Conservation (phyloP, 2,329 filamentous ascomycete species). For the Paraphoma sp. region DNA sequence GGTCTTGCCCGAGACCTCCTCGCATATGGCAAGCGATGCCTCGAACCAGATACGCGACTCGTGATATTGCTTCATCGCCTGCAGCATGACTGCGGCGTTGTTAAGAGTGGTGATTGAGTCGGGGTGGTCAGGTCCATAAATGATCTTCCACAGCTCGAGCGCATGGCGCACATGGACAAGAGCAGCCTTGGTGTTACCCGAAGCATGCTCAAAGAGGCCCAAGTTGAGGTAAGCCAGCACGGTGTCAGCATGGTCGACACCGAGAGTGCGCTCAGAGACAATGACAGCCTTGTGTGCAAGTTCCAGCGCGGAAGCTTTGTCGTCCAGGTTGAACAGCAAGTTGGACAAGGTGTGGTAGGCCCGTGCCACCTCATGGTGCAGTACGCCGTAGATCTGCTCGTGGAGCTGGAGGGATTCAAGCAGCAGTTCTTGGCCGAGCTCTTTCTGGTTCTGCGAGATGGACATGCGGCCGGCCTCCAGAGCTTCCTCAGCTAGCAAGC, state of each 20-base stretch:
- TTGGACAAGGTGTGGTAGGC: conserved; percentile 96
- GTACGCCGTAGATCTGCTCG: conserved; percentile 97
- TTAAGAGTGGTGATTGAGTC: conserved; percentile 99
- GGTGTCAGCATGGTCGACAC: conserved; percentile 92
- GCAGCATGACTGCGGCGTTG: conserved; percentile 98
- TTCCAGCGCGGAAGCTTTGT: conserved; percentile 95
- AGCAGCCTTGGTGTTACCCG: conserved; percentile 87
- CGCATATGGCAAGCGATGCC: conserved; percentile 85
- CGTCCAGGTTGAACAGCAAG: conserved; percentile 96
- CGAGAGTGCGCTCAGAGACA: conserved; percentile 91
- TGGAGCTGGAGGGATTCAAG: conserved; percentile 95
- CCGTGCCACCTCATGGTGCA: conserved; percentile 94
- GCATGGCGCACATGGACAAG: conserved; percentile 90
- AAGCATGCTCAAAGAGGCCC: conserved; percentile 90
- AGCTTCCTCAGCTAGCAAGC: conserved; percentile 90
- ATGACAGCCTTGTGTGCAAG: conserved; percentile 96
- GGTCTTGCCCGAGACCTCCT: conserved; percentile 85
- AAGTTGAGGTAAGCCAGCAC: conserved; percentile 96
- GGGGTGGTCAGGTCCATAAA: conserved; percentile 91
- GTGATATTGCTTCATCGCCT: conserved; percentile 91
- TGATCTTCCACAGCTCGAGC: conserved; percentile 93
- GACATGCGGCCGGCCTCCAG: conserved; percentile 95
- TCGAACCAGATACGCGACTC: conserved; percentile 98
- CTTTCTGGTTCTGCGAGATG: conserved; percentile 92
- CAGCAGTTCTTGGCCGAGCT: conserved; percentile 92